Evolutionary conservation across 2,329 filamentous ascomycete species (phyloP).

Genomic region (Metarhizium humberi): DNA sequence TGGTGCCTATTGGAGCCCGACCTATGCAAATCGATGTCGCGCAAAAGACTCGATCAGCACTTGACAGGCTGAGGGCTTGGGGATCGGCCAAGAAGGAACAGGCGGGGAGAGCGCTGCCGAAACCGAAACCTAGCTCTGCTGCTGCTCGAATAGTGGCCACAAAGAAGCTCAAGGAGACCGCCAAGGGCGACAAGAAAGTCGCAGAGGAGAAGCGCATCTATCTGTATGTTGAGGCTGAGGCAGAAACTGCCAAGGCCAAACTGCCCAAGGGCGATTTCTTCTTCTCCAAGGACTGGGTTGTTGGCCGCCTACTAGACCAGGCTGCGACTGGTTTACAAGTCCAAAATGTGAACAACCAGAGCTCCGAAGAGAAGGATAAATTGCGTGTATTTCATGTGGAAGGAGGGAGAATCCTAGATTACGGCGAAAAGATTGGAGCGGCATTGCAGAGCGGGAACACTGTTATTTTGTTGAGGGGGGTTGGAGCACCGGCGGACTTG

Average conservation of each 20-base stretch:
- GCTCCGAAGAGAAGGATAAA: slow-evolving; percentile 65
- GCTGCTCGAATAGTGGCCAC: slow-evolving; percentile 59
- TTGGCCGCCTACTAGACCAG: slow-evolving; percentile 71
- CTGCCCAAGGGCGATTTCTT: slow-evolving; percentile 75
- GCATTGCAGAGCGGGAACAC: slow-evolving; percentile 75
- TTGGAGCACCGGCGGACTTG: slow-evolving; percentile 69
- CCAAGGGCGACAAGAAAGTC: slow-evolving; percentile 82
- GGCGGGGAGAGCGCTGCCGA: slow-evolving; percentile 48
- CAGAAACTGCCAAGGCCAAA: slow-evolving; percentile 75
- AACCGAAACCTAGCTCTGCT: slow-evolving; percentile 52
- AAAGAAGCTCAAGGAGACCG: slow-evolving; percentile 72
- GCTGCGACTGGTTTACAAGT: slow-evolving; percentile 71
- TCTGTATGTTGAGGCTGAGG: slow-evolving; percentile 81
- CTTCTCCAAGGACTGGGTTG: slow-evolving; percentile 78
- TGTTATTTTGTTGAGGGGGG: slow-evolving; percentile 76
- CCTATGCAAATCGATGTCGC: slow-evolving; percentile 34
- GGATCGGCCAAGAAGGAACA: slow-evolving; percentile 62
- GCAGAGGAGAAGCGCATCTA: slow-evolving; percentile 81
- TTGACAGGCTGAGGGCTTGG: slow-evolving; percentile 74
- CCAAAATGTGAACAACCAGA: slow-evolving; percentile 75
- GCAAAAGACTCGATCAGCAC: slow-evolving; percentile 62
- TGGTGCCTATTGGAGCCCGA: slow-evolving; percentile 48
- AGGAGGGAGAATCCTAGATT: slow-evolving; percentile 76
- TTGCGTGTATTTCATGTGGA: slow-evolving; percentile 90
- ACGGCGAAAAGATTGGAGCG: slow-evolving; percentile 73